These are phyloP conservation scores for Chaetomium tenue DNA, from an alignment of 495 filamentous ascomycete genomes.

Conservation along the genomic window DNA sequence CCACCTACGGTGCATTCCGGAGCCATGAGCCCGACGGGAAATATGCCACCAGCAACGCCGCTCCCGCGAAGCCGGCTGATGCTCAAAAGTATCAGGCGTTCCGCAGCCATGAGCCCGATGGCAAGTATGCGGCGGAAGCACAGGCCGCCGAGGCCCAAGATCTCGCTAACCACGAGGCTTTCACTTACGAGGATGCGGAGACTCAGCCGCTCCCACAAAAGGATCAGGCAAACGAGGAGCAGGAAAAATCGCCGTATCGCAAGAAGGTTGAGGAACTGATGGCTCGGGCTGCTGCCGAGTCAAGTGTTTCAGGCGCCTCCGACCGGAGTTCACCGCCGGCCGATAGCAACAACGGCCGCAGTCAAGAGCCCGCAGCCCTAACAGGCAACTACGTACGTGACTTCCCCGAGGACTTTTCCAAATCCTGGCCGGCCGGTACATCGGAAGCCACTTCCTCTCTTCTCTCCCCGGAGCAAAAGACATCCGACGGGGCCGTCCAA, in stretches of 20 bases:
- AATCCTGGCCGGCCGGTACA: constrained; percentile 33
- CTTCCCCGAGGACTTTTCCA: constrained; percentile 48
- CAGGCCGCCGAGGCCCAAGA: constrained; percentile 31
- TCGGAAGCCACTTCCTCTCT: constrained; percentile 20
- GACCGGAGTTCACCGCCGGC: background rate
- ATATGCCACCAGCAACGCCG: constrained; percentile 11
- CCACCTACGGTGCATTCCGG: constrained; percentile 19
- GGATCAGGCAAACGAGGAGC: background rate
- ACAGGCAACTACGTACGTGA: constrained; percentile 48
- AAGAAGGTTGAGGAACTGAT: constrained; percentile 30
- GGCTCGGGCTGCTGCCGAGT: constrained; percentile 22
- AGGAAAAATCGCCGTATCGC: constrained; percentile 25
- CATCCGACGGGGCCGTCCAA: constrained; percentile 32
- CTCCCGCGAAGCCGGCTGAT: background rate
- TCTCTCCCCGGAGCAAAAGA: constrained; percentile 22
- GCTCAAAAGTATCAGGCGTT: background rate
- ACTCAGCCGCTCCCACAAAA: constrained; percentile 7
- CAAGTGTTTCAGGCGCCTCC: background rate
- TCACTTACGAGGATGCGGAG: constrained; percentile 34
- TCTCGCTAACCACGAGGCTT: constrained; percentile 37
- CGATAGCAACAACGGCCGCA: background rate
- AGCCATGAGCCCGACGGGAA: constrained; percentile 30
- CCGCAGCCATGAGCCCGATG: constrained; percentile 27
- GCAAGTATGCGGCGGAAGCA: constrained; percentile 22
- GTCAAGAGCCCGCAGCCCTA: constrained; percentile 19